These are phyloP conservation scores for Porcisia hertigi DNA, from an alignment of 208 protist species.

Conservation along the genomic window DNA sequence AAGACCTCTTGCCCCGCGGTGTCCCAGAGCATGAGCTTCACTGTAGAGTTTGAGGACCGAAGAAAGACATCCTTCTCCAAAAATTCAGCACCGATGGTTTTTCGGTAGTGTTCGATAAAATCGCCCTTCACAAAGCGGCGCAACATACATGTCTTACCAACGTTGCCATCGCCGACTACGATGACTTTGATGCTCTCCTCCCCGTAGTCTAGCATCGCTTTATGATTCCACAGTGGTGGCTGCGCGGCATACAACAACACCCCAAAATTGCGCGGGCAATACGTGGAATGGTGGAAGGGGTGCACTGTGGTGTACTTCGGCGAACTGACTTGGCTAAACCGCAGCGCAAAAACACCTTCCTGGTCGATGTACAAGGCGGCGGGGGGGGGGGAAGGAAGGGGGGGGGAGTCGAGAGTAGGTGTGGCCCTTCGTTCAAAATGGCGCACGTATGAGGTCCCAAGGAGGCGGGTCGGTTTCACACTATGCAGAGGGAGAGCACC, in stretches of 20 bases:
- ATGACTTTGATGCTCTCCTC: constrained; percentile 94
- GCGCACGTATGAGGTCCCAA: too few species aligned
- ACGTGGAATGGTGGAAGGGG: neutral
- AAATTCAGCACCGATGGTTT: constrained; percentile 92
- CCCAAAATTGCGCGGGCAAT: neutral
- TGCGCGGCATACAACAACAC: neutral
- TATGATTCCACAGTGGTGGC: neutral
- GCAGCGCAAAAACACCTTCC: too few species aligned
- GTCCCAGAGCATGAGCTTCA: constrained; percentile 95
- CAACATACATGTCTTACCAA: constrained; percentile 95
- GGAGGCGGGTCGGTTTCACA: too few species aligned
- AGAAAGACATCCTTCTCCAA: constrained; percentile 92
- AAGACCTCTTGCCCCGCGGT: constrained; percentile 95
- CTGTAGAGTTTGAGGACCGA: constrained; percentile 47
- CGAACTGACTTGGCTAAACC: too few species aligned
- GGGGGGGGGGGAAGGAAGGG: too few species aligned
- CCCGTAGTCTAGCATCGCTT: constrained; percentile 40
- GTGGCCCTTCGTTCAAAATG: too few species aligned
- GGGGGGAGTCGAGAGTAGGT: too few species aligned
- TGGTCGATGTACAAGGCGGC: too few species aligned
- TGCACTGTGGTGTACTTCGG: too few species aligned
- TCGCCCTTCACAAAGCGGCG: constrained; percentile 89
- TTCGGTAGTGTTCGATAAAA: constrained; percentile 93
- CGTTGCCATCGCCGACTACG: constrained; percentile 93
- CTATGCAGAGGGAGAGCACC: too few species aligned